These are phyloP conservation scores for Ceratocystis huliohia DNA, from an alignment of 2,329 filamentous ascomycete genomes.

Conservation along the genomic window DNA sequence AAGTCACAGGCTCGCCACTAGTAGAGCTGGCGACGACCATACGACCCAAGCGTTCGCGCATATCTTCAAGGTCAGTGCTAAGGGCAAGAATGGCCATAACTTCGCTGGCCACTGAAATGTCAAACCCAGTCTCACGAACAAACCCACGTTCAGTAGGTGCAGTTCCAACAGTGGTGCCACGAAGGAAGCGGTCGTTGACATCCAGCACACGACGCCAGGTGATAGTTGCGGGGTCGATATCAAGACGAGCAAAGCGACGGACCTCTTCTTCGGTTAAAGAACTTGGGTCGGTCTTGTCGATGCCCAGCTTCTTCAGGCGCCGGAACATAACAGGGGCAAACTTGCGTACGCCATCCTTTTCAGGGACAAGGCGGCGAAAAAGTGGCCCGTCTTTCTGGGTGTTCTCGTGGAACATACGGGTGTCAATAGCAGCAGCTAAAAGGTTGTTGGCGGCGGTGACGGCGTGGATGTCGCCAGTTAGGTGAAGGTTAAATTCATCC, in stretches of 20 bases:
- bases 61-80: slow-evolving; percentile 73
- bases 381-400: slow-evolving; percentile 84
- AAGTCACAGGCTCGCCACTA: slow-evolving; percentile 80
- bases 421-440: slow-evolving; percentile 90
- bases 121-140: slow-evolving; percentile 80
- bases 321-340: slow-evolving; percentile 89
- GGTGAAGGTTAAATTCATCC: slow-evolving; percentile 97
- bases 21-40: slow-evolving; percentile 91
- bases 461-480: slow-evolving; percentile 96
- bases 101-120: slow-evolving; percentile 94
- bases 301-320: slow-evolving; percentile 86
- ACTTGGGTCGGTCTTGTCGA: slow-evolving; percentile 85
- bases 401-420: slow-evolving; percentile 94
- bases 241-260: slow-evolving; percentile 72
- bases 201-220: slow-evolving; percentile 94
- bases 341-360: slow-evolving; percentile 75
- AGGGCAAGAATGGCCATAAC: slow-evolving; percentile 97
- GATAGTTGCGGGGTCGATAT: slow-evolving; percentile 93
- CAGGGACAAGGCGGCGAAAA: slow-evolving; percentile 75
- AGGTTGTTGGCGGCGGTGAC: slow-evolving; percentile 96
- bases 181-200: slow-evolving; percentile 90
- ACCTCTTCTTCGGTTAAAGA: slow-evolving; percentile 87
- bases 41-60: slow-evolving; percentile 82
- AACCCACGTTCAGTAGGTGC: slow-evolving; percentile 85
- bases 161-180: slow-evolving; percentile 76